Conservation (phyloP, 1,139 yeast genomes). For the Debaryomycetaceae sp. region DNA sequence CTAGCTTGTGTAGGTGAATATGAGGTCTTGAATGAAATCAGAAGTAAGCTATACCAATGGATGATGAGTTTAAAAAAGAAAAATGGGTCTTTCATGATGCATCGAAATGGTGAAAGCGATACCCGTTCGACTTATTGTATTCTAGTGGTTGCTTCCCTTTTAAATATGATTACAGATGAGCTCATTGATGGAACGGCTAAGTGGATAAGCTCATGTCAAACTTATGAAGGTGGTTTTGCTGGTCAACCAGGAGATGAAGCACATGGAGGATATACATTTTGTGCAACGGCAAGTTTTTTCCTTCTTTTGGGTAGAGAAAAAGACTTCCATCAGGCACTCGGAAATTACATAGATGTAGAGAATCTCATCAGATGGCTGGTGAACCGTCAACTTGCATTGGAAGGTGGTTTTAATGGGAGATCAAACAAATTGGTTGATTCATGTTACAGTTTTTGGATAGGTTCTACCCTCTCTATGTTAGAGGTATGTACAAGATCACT, state of each 20-base stretch:
- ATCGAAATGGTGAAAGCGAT: conserved; percentile 78
- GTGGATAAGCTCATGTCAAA: conserved; percentile 75
- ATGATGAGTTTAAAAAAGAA: conserved; percentile 56
- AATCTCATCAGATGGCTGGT: conserved; percentile 61
- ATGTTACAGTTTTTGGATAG: conserved; percentile 96
- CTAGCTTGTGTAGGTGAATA: conserved; percentile 54
- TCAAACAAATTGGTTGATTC: conserved; percentile 94
- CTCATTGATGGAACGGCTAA: conserved; percentile 50
- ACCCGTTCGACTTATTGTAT: conserved; percentile 88
- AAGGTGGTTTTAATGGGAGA: conserved; percentile 88
- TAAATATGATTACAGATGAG: conserved; percentile 62
- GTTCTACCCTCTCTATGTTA: conserved; percentile 66
- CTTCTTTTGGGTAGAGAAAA: conserved; percentile 32
- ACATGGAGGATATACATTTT: conserved; percentile 94
- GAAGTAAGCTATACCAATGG: conserved; percentile 56
- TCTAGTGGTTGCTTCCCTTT: conserved; percentile 65
- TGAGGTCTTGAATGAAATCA: conserved; percentile 22
- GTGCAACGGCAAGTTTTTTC: conserved; percentile 76
- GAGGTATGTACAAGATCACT: conserved; percentile 39
- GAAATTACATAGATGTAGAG: conserved; percentile 33
- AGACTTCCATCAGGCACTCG: conserved; percentile 15
- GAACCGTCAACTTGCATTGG: conserved; percentile 63
- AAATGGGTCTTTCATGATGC: conserved; percentile 78
- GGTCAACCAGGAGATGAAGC: conserved; percentile 85
- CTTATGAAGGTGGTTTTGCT: conserved; percentile 94